Conservation (phyloP, 2,329 filamentous ascomycete species). For the Colletotrichum tanaceti region DNA sequence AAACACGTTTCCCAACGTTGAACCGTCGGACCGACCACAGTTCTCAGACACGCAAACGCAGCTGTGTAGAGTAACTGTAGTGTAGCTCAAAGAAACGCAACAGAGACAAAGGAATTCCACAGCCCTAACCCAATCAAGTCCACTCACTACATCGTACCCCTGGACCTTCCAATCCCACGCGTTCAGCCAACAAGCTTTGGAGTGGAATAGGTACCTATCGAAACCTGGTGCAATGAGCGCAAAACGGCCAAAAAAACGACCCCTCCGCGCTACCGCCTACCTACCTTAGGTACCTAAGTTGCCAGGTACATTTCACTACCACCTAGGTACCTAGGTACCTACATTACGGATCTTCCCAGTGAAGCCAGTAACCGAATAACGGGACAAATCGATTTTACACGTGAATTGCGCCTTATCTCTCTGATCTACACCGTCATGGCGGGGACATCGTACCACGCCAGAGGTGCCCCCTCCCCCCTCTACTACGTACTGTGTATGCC, state of each 20-base stretch:
- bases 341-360: not conserved
- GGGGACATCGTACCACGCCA: constrained; percentile 24
- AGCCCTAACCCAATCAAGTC: not conserved
- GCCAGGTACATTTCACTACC: no score
- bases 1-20: constrained; percentile 6
- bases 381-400: constrained; percentile 38
- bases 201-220: no score
- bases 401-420: constrained; percentile 39
- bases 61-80: not conserved
- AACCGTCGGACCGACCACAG: constrained; percentile 14
- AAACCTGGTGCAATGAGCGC: no score
- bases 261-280: not conserved
- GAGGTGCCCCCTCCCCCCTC: no score
- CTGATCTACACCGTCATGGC: constrained; percentile 30
- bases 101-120: not conserved
- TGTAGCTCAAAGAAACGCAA: not conserved
- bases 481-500: no score
- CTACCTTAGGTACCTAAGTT: not conserved
- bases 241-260: not conserved
- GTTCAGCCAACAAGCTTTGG: constrained; percentile 16
- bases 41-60: not conserved
- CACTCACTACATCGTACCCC: not conserved
- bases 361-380: constrained; percentile 18
- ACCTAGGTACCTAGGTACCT: not conserved
- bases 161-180: constrained; percentile 18